These are phyloP conservation scores for Cladosporium sp. DNA, from an alignment of 2,329 filamentous ascomycete genomes.

Conservation along the genomic window DNA sequence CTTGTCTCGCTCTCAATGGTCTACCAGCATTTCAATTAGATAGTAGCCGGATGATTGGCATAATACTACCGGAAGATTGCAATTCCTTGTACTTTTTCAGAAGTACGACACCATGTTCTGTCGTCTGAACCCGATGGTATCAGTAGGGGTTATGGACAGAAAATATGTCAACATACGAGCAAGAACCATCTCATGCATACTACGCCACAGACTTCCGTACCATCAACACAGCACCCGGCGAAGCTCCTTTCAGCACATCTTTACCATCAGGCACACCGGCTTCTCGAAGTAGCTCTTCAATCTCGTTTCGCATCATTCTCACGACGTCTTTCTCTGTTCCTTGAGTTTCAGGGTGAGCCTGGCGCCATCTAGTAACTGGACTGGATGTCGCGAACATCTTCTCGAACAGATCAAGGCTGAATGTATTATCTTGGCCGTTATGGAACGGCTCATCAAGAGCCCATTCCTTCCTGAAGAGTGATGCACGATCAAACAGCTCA, in stretches of 20 bases:
- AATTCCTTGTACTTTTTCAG: too few relatives aligned
- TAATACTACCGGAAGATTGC: not conserved
- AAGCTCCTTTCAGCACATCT: slow-evolving; percentile 1
- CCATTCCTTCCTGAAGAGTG: slow-evolving; percentile 49
- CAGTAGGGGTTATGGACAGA: not conserved
- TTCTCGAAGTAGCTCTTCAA: not conserved
- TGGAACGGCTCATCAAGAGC: slow-evolving; percentile 21
- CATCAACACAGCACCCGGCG: slow-evolving; percentile 6
- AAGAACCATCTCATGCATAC: not conserved
- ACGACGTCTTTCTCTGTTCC: slow-evolving; percentile 44
- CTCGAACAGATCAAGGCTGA: slow-evolving; percentile 32
- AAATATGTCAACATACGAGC: not conserved
- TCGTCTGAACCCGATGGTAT: not conserved
- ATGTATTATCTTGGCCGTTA: slow-evolving; percentile 25
- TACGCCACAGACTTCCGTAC: not conserved
- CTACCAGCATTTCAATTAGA: not conserved
- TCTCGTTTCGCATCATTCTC: not conserved
- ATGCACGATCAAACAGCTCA: slow-evolving; percentile 41
- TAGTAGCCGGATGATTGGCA: not conserved
- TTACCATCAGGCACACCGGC: slow-evolving; percentile 2
- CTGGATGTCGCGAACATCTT: slow-evolving; percentile 43
- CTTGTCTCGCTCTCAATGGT: not conserved
- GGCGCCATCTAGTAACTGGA: slow-evolving; percentile 46
- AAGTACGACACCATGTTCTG: too few relatives aligned
- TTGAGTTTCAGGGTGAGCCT: slow-evolving; percentile 45